Base-by-base conservation (phyloP, 495 filamentous ascomycete genomes). In the Aspergillus homomorphus region DNA sequence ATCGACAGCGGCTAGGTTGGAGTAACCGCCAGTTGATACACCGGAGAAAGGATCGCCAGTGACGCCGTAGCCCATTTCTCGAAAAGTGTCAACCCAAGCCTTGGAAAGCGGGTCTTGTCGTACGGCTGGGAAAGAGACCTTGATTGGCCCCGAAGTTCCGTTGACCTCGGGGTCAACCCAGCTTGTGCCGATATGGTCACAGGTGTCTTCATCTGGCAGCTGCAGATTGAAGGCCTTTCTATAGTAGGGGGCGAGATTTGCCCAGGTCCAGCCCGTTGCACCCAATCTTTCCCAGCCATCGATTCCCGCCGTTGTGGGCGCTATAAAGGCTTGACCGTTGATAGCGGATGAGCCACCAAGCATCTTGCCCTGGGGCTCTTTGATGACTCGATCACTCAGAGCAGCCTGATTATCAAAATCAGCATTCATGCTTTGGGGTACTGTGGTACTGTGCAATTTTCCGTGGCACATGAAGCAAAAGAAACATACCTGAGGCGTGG, bases 331-430 rank as follows among this genome's bases (percentile, higher is more conserved):
- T 21, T 62, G 54, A 16, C 61, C 45, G 48, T 86, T 87, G 54
- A 87, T 74, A 0, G 73, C 79, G 14, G 78, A 82, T 9, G 77
- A 79, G 10, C 84, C 84, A 7, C 84, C 84, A 2, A 86, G 64
- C 15, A 75, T 74, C 54, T 80, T 80, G n/a, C 81, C 83, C 8
- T 76, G 75, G 18, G 70, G 58, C 26, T 28, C 26, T 28, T 28
- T 28, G 26, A 28, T 28, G 26, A 28, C 26, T 28, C 26, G 26
- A 28, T 28, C 26, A 28, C 26, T 9, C 4, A 28, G 26, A 28
- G 26, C 26, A 28, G 26, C 26, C 26, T 28, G 26, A 9, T 28
- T 28, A 28, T 28, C 26, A 9, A 28, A 28, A 28, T 28, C 26
- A 28, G 26, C 26, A 9, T 28, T 28, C 26, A 9, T n/a, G n/a